Evolutionary conservation across 768 basidiomycete genomes (phyloP).

Genomic region (Boletales sp.): DNA sequence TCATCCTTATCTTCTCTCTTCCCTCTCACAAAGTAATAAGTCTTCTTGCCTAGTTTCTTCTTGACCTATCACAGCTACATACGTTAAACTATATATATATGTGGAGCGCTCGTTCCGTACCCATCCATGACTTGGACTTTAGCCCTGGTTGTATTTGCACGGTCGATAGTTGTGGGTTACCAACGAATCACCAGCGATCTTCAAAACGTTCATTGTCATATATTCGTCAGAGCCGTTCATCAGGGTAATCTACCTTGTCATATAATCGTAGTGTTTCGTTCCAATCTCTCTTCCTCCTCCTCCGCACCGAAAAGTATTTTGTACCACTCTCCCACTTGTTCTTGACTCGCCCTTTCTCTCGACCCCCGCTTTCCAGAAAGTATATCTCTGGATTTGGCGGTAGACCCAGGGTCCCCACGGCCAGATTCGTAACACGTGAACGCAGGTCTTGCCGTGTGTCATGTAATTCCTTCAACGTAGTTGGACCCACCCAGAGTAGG

Average conservation of each 20-base stretch:
- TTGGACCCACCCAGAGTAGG: conserved; percentile 59
- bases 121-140: too few species aligned
- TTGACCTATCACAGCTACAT: neutral
- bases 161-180: too few species aligned
- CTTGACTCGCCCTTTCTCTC: conserved; percentile 67
- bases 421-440: conserved; percentile 63
- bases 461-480: conserved; percentile 51
- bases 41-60: neutral
- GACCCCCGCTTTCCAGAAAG: conserved; percentile 56
- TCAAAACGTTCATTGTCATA: neutral
- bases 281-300: conserved; percentile 85
- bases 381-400: conserved; percentile 67
- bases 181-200: too few species aligned
- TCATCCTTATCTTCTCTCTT: too few species aligned
- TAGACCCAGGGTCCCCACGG: conserved; percentile 53
- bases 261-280: conserved; percentile 81
- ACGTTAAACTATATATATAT: too few species aligned
- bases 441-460: conserved; percentile 55
- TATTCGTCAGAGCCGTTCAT: conserved; percentile 34
- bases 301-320: conserved; percentile 75
- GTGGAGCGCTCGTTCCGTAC: neutral
- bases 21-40: too few species aligned
- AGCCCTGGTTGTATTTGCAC: too few species aligned
- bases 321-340: conserved; percentile 64
- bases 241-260: conserved; percentile 79